Conservation (phyloP, 225 moss, liverwort and hornwort genomes). For the Bryum argenteum region DNA sequence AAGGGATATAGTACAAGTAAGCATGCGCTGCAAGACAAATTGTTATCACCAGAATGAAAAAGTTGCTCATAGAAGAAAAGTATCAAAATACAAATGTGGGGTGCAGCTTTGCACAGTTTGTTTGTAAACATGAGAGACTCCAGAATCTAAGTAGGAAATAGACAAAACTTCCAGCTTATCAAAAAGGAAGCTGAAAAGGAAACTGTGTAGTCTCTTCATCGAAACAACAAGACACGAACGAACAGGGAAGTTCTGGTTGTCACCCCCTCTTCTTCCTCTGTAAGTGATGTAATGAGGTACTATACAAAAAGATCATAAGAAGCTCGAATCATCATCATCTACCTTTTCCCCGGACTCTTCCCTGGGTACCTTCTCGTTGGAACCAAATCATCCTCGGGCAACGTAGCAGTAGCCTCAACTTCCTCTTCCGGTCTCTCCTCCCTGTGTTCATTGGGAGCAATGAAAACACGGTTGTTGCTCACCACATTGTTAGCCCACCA, state of each 20-base stretch:
- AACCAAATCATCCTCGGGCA: conserved; percentile 43
- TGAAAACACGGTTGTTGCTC: conserved; percentile 47
- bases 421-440: conserved; percentile 63
- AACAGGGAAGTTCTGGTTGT: conserved; percentile 23
- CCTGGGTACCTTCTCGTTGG: conserved; percentile 29
- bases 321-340: conserved; percentile 8
- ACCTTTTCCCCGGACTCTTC: conserved; percentile 38
- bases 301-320: conserved; percentile 38
- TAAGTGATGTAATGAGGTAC: conserved; percentile 17
- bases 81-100: conserved; percentile 47
- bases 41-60: conserved; percentile 20
- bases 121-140: conserved; percentile 44
- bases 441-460: conserved; percentile 62
- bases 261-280: conserved; percentile 35
- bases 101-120: conserved; percentile 39
- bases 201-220: conserved; percentile 43
- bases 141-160: conserved; percentile 40
- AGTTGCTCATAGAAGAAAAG: conserved; percentile 23
- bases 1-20: neutral
- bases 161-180: conserved; percentile 63
- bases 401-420: conserved; percentile 54
- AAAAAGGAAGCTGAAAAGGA: conserved; percentile 62
- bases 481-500: conserved; percentile 64
- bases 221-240: conserved; percentile 39
- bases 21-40: conserved; percentile 1